Conservation (phyloP, 306 rosid genomes). For the Cucumis cinereus region DNA sequence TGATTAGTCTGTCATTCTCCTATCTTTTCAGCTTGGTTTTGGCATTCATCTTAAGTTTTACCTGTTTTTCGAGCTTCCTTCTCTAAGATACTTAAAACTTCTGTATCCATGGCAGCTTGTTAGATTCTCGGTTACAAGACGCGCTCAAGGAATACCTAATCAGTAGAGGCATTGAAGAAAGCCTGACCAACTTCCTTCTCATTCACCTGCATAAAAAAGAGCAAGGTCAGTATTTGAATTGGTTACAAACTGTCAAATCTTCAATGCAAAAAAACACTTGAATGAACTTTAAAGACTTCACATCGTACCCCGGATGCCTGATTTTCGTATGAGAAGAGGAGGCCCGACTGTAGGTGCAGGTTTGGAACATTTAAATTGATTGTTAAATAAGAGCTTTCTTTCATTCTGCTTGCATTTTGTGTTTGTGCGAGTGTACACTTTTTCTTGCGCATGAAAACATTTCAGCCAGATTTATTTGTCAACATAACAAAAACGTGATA, state of each 20-base stretch:
- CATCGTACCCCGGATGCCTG: neutral
- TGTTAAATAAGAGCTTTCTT: neutral
- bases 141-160: conserved; percentile 46
- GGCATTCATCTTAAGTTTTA: neutral
- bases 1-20: neutral
- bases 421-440: neutral
- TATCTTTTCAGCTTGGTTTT: neutral
- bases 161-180: conserved; percentile 48
- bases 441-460: neutral
- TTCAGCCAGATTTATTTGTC: neutral
- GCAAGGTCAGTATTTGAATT: conserved; percentile 57
- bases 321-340: neutral
- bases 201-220: conserved; percentile 51
- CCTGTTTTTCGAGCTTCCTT: neutral
- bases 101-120: conserved; percentile 21
- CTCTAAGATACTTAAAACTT: neutral
- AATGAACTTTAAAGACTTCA: neutral
- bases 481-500: neutral
- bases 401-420: neutral
- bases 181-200: conserved; percentile 52
- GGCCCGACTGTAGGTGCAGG: neutral
- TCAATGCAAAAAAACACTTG: conserved; percentile 10
- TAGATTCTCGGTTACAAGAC: conserved; percentile 32
- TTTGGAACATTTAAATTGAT: neutral
- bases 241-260: conserved; percentile 51